Base-by-base conservation (phyloP, 345 rosid species). In the rapeseed (Brassica napus) region DNA sequence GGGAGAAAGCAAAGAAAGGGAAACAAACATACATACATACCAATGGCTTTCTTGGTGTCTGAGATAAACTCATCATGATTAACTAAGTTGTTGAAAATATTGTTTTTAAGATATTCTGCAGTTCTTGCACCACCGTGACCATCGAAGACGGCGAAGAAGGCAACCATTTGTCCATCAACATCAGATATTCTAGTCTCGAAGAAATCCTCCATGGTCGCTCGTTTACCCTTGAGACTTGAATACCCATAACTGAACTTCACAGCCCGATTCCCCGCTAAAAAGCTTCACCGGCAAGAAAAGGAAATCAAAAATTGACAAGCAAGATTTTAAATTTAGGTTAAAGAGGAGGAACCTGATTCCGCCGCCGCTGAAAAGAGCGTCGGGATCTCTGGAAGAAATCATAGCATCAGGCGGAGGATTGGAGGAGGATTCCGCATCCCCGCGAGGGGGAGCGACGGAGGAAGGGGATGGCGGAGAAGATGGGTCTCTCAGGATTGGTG, bases 71-170 rank as follows among this genome's bases (percentile, higher is more conserved):
- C 87, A 60, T 93, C 87, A 84, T 91, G 98, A 42, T 34, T 88
- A 79, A 88, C 90, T 87, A 95, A 82, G 85, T 91, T 95, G 72
- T 90, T 90, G 81, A 95, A 93, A 79, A 93, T 94, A 81, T 93
- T 91, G 71, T 86, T 87, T 75, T 93, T 93, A 78, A 95, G 93
- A 81, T 89, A 95, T 61, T 93, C 98, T 28, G 99, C 99, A 71
- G 98, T 97, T 55, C 98, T 89, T 71, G 91, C 92, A 69, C 98
- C 98, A 63, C 99, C 99, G 82, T 95, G 99, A 82, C 99, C 99
- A 82, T 95, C 99, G 77, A 95, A 95, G 77, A 95, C 99, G 81
- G 97, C 99, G 84, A 95, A 95, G 28, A 93, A 89, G 39, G 97
- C 99, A 85, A 95, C 97, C 86, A 93, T 91, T 85, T 95, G 93